phyloP scores from a whole-genome alignment of 257 asterid genomes.

The Solanum sparsipilum region DNA sequence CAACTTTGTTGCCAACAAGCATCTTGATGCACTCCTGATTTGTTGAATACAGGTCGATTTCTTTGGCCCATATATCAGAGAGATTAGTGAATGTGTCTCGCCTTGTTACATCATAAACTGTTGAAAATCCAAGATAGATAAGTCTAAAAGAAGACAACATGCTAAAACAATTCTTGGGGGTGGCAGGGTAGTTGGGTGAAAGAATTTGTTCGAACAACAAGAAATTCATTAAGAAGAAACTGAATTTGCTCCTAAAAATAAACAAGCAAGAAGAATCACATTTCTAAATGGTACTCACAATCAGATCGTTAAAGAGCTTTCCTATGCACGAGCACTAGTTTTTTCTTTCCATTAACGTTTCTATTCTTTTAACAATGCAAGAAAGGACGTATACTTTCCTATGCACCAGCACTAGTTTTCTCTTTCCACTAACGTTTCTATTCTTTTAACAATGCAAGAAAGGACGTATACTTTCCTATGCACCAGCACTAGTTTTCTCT shows the following conservation, averaged over 20 bases:
- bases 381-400: not conserved
- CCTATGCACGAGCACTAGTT: not conserved
- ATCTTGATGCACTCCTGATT: conserved; percentile 88
- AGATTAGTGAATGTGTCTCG: conserved; percentile 80
- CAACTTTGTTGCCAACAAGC: conserved; percentile 96
- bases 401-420: not conserved
- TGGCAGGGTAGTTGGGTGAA: not conserved
- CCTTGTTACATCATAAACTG: conserved; percentile 90
- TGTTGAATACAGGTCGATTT: conserved; percentile 78
- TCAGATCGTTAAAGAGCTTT: not conserved
- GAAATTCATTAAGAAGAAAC: not conserved
- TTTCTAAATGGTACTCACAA: not conserved
- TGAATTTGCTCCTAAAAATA: not conserved
- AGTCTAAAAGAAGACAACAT: not conserved
- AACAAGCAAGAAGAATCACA: not conserved
- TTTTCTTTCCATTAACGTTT: not conserved
- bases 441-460: not conserved
- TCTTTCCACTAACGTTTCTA: not conserved
- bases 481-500: too few relatives aligned
- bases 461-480: not conserved
- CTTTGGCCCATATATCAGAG: conserved; percentile 88
- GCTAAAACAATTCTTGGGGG: not conserved
- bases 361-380: not conserved
- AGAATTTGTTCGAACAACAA: not conserved
- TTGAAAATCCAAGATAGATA: not conserved